Evolutionary conservation across 2,329 filamentous ascomycete species (phyloP), one percentile per base, ranked within the genome.

Genomic region (Grosmannia clavigera): DNA sequence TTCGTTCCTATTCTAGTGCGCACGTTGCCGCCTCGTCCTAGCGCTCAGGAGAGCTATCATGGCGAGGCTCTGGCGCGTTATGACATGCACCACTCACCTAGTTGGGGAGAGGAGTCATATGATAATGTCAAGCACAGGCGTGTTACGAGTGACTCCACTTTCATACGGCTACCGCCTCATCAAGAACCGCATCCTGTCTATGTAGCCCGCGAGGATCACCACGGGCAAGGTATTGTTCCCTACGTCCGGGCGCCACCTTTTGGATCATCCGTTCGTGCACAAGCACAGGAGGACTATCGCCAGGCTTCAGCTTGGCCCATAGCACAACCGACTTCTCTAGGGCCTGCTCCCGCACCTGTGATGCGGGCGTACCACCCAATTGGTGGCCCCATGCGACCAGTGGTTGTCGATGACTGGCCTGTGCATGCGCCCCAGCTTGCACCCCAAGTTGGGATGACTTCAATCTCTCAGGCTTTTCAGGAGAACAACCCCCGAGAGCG

Each of bases 1-100:
- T 10, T 48, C 14, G 52, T 48, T 3, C 64, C 65, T 1, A 58
- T 65, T 2, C 65, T 67, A 55, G 60, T 67, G 7, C 65, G 65
- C 6, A 57, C 61, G 9, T 38, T 66, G 38, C 58, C 64, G 1
- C 61, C 61, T n/a, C 38, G 51, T 11, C 61, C 57, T 14, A 33
- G 59, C 29, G 55, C 55, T 3, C 48, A 52, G 12, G 53, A 56
- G 16, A 51, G 55, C 3, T 25, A 40, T 25, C 29, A 27, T 12
- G 54, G 43, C 10, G 51, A 48, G n/a, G 31, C 19, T 2, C 12
- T 40, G 22, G 12, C 35, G 1, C 46, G 25, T 1, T 40, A 43
- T 35, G 48, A 31, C 2, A 3, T 19, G 22, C 31, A 16, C 38
- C 48, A 35, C 33, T 61, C 61, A 12, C 59, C 59, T 29, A 33